Base-by-base conservation (phyloP, 1,284 basidiomycete genomes). In the Fomitiporia mediterranea region DNA sequence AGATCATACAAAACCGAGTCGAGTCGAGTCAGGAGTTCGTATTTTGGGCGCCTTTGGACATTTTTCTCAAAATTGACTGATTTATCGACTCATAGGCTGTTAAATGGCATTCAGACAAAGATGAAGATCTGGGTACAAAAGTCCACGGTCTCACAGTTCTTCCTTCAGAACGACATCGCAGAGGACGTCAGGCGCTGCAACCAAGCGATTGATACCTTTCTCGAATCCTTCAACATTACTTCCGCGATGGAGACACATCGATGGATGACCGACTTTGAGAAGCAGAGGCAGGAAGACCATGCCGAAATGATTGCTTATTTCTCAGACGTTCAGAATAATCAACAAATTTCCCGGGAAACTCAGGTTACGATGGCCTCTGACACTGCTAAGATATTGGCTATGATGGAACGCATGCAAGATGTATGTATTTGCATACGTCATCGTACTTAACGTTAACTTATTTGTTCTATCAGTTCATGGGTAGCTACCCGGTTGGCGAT, bases 401-500 rank as follows among this genome's bases (percentile, higher is more conserved):
- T 77, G 58, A 72, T 81, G 71, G 43, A 40, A 4, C 60, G 76
- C 57, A 72, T 81, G 71, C 79, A 81, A 62, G 67, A 68, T 54
- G 78, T 77, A 51, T 19, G 62, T 52, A 50, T 47, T 57, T 13
- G 23, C 40, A 35, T 34, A 56, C n/a, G 49, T 50, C 17, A 11
- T 19, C 23, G 23, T 11, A n/a, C 25, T 32, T 42, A 21, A 34
- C 9, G 15, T 19, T 44, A n/a, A n/a, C 27, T 58, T 4, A 54
- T 50, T 51, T 21, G 47, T 51, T 27, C 21, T 19, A 28, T 32
- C 53, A 73, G 70, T 57, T 70, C 39, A 65, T 77, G 63, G 64
- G 63, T 5, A 65, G 73, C 48, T 72, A 70, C 40, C 65, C 68
- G 40, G 55, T 65, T 49, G 70, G 71, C 2, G 66, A 71, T 57